Conservation (phyloP, 2,329 filamentous ascomycete genomes). For the Aspergillus ibericus region DNA sequence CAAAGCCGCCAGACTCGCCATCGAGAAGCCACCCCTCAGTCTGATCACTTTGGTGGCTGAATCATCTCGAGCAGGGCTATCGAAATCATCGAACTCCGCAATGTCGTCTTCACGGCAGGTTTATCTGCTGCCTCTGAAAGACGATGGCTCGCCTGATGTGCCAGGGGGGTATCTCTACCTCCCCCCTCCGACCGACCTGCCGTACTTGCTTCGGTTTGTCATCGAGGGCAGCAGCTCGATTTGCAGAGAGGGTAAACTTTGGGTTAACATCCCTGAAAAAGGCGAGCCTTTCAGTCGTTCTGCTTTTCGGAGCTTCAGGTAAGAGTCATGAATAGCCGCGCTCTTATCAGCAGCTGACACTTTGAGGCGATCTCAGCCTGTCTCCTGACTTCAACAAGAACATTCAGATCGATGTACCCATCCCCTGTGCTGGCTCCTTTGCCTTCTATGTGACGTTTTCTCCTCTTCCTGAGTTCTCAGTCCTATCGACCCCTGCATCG, state of each 20-base stretch:
- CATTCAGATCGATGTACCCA: conserved; percentile 84
- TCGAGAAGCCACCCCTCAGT: not conserved
- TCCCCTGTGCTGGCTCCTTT: conserved; percentile 81
- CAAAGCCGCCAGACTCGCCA: not conserved
- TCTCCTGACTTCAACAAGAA: conserved; percentile 89
- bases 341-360: conserved; percentile 6
- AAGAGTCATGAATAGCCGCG: conserved; percentile 37
- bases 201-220: conserved; percentile 79
- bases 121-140: conserved; percentile 86
- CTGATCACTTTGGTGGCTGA: not conserved
- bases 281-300: conserved; percentile 74
- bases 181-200: conserved; percentile 69
- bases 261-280: conserved; percentile 88
- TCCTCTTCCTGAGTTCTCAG: conserved; percentile 75
- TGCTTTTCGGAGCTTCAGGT: conserved; percentile 87
- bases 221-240: conserved; percentile 95
- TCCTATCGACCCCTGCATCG: conserved; percentile 51
- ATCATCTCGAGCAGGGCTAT: not conserved
- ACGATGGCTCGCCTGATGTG: conserved; percentile 88
- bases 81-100: not conserved
- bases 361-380: conserved; percentile 53
- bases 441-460: conserved; percentile 93
- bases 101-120: conserved; percentile 56
- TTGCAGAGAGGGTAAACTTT: conserved; percentile 88
- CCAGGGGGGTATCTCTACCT: conserved; percentile 90